phyloP scores from a whole-genome alignment of 2,329 filamentous ascomycete species.

The Pseudocercospora crystallina region DNA sequence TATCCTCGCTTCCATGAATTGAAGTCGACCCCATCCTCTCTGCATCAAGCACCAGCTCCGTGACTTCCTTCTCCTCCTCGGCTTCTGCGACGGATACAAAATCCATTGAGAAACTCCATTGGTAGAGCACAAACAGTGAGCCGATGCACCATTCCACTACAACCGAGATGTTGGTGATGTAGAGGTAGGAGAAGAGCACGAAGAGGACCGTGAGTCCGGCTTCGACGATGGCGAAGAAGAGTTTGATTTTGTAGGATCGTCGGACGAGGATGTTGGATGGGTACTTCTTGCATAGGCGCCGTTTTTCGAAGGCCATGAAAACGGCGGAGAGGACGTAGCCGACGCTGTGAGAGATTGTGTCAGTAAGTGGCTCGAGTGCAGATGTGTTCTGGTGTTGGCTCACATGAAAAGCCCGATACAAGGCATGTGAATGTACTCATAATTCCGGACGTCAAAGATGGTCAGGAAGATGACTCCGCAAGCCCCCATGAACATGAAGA shows the following conservation, averaged over 20 bases:
- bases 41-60: not conserved
- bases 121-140: conserved; percentile 1
- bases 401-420: conserved; percentile 1
- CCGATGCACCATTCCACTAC: not conserved
- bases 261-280: not conserved
- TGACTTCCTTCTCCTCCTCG: not conserved
- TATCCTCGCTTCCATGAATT: no score
- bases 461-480: not conserved
- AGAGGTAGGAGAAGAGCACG: not conserved
- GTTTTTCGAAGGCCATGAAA: conserved; percentile 2
- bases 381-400: not conserved
- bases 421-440: not conserved
- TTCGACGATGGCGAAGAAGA: not conserved
- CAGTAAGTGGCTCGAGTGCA: not conserved
- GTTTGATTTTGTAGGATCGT: conserved; percentile 4
- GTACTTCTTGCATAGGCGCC: conserved; percentile 1
- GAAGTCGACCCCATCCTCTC: not conserved
- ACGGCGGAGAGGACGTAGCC: conserved; percentile 1
- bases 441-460: not conserved
- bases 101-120: conserved; percentile 5
- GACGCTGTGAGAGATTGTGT: not conserved
- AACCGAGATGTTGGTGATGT: not conserved
- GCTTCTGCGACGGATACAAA: not conserved
- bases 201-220: not conserved
- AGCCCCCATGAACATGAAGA: not conserved